phyloP scores from a whole-genome alignment of 108 stramenopile genomes.

The Cyclotella cryptica region DNA sequence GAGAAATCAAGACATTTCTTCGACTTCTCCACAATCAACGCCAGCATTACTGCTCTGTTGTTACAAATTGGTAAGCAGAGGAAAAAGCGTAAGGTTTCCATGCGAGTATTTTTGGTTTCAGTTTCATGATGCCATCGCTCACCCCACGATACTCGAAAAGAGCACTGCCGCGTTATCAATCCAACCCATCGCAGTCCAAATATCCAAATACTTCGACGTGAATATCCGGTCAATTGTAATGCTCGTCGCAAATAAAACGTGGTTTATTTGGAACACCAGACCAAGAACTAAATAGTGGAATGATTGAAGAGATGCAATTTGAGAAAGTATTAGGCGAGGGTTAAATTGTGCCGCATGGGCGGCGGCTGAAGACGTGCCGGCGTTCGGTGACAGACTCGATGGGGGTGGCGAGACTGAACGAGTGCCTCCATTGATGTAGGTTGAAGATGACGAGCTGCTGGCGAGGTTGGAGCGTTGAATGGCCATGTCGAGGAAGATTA shows the following conservation, averaged over 20 bases:
- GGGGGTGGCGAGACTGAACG: constrained; percentile 3
- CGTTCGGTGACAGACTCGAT: background rate
- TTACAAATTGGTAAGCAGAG: background rate
- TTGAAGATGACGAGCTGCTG: constrained; percentile 11
- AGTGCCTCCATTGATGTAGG: constrained; percentile 2
- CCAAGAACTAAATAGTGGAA: constrained; percentile 81
- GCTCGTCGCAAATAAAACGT: constrained; percentile 64
- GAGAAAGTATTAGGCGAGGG: constrained; percentile 61
- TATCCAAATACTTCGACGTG: constrained; percentile 66
- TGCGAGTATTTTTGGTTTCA: background rate
- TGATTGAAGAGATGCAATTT: constrained; percentile 81
- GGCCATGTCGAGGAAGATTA: constrained; percentile 16
- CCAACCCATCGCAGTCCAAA: constrained; percentile 75
- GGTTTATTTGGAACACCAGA: constrained; percentile 73
- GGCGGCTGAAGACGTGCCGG: background rate
- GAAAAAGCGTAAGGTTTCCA: background rate
- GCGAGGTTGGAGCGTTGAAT: constrained; percentile 43
- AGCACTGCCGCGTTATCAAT: constrained; percentile 73
- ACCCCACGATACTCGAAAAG: constrained; percentile 61
- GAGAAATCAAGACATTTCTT: constrained; percentile 90
- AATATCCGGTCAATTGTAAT: constrained; percentile 86
- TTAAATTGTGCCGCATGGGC: constrained; percentile 49
- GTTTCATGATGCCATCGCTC: background rate
- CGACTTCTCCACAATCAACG: constrained; percentile 69
- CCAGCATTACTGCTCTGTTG: constrained; percentile 59